A percentile compares a stretch with the other conserved stretches of the same genome.
Conservation (phyloP, 345 rosid species). For the Sonneratia alba region DNA sequence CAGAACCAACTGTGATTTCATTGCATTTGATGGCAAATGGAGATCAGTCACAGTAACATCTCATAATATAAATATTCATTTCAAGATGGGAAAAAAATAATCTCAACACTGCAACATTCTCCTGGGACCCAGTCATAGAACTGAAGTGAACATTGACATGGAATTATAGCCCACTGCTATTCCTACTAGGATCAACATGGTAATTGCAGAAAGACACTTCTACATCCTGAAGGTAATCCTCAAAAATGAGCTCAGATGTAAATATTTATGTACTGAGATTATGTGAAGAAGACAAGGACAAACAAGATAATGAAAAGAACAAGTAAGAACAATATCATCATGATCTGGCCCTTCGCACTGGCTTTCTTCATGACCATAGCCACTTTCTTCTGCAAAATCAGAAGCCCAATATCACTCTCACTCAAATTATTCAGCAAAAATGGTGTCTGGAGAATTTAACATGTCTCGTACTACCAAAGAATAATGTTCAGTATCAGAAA, state of each 20-base stretch:
- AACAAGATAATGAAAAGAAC: conserved; percentile 77
- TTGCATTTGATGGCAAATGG: not conserved
- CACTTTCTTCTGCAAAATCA: conserved; percentile 72
- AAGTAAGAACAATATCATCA: conserved; percentile 84
- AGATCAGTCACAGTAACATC: not conserved
- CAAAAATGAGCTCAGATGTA: not conserved
- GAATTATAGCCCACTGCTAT: not conserved
- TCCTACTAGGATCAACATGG: not conserved
- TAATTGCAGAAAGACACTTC: not conserved
- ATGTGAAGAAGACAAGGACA: conserved; percentile 77
- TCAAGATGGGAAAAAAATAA: not conserved
- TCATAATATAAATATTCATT: not conserved
- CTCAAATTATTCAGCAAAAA: not conserved
- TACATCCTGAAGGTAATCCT: not conserved
- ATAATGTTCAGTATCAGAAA: not conserved
- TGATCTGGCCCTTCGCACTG: conserved; percentile 76
- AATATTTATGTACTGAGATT: conserved; percentile 6
- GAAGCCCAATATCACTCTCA: not conserved
- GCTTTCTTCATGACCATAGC: conserved; percentile 98
- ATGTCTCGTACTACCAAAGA: not conserved
- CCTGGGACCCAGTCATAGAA: not conserved
- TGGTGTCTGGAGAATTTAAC: not conserved
- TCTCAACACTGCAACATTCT: not conserved
- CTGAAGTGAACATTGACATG: not conserved
- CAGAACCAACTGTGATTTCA: not conserved